phyloP scores from a whole-genome alignment of 1,284 basidiomycete genomes.

The Singerocomus rubriflavus region DNA sequence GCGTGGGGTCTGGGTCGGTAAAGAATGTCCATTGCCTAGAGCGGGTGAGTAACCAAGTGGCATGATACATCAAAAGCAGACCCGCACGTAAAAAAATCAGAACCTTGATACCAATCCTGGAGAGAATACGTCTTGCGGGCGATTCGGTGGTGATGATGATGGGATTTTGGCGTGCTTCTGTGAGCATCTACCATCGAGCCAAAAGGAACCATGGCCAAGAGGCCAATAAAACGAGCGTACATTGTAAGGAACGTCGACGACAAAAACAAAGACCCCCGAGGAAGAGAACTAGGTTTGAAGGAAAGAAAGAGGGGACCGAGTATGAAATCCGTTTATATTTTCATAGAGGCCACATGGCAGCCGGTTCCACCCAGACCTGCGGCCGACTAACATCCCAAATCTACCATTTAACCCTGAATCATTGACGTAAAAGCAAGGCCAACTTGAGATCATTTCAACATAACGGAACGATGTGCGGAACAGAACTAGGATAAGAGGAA shows the following conservation, averaged over 20 bases:
- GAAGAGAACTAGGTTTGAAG: background rate
- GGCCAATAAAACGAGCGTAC: background rate
- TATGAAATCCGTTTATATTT: constrained; percentile 10
- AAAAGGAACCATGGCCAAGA: constrained; percentile 10
- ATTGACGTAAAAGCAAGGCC: background rate
- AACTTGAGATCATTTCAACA: background rate
- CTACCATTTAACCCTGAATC: background rate
- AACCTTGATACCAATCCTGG: constrained; percentile 19
- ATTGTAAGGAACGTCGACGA: constrained; percentile 2
- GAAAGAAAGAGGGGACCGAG: background rate
- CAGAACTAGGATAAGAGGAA: background rate
- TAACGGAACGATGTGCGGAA: background rate
- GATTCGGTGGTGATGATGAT: background rate
- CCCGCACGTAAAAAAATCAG: constrained; percentile 25
- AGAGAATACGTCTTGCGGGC: constrained; percentile 6
- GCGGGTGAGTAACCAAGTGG: background rate
- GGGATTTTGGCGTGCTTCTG: background rate
- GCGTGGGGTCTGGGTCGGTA: constrained; percentile 56
- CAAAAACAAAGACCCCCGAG: background rate
- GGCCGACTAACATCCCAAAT: background rate
- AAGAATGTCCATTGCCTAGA: constrained; percentile 60
- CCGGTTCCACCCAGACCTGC: background rate
- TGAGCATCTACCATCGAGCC: background rate
- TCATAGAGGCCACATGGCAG: background rate
- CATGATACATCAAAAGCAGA: background rate